A percentile compares a stretch with the other conserved stretches of the same genome.
Conservation (phyloP, 2,329 filamentous ascomycete genomes). For the Thelonectria discophora region DNA sequence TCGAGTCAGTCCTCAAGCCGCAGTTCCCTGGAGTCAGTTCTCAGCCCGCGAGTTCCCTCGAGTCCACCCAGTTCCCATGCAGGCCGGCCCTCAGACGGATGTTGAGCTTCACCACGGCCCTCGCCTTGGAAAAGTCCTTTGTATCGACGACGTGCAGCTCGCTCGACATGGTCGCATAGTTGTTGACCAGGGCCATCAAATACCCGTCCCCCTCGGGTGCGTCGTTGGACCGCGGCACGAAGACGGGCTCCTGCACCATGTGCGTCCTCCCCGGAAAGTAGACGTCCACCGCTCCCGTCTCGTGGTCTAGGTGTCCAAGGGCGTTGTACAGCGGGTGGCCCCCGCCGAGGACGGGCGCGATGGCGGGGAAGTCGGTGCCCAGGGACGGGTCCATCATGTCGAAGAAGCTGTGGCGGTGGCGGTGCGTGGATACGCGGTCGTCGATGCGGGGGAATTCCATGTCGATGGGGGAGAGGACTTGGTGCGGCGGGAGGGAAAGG, state of each 20-base stretch:
- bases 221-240: conserved; percentile 11
- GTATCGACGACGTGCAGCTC: conserved; percentile 10
- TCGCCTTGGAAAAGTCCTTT: conserved; percentile 1
- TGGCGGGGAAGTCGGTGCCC: conserved; percentile 5
- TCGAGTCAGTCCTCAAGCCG: no score
- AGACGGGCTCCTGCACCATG: conserved; percentile 20
- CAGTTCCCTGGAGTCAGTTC: no score
- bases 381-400: conserved; percentile 5
- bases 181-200: conserved; percentile 8
- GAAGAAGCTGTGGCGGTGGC: conserved; percentile 11
- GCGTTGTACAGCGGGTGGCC: conserved; percentile 15
- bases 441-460: conserved; percentile 17
- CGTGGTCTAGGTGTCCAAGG: conserved; percentile 10
- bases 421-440: conserved; percentile 2
- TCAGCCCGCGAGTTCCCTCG: neutral
- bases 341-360: neutral
- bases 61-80: conserved; percentile 22
- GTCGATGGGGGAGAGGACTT: conserved; percentile 1
- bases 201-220: conserved; percentile 17
- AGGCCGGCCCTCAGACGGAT: conserved; percentile 13
- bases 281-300: conserved; percentile 4
- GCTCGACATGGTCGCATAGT: conserved; percentile 14
- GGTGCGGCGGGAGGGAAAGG: neutral
- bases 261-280: conserved; percentile 11
- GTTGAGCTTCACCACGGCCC: conserved; percentile 18